Evolutionary conservation across 805 yeast species (phyloP), one percentile per base, ranked within the genome.

Genomic region (Schwanniomyces yamadae): DNA sequence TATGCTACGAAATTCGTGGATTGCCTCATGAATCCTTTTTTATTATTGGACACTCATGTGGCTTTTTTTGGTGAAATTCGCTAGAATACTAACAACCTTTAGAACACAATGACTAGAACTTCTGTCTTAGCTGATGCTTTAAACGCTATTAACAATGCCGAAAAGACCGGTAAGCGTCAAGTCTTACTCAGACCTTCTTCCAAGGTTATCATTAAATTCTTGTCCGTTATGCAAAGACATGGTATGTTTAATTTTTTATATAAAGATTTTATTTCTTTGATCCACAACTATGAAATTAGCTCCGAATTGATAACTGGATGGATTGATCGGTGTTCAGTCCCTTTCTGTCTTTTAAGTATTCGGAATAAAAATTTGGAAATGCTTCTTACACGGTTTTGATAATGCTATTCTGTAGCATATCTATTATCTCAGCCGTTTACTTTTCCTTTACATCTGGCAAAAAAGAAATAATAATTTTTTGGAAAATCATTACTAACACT

Each of bases 251-350:
- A 27, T 23, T 16, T 23, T 28, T 21, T 23, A 9, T 6, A 15
- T 15, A 4, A 28, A 13, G 18, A 14, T 18, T 33, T 13, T 33
- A 3, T 13, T 33, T 23, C 24, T 27, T 5, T 10, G 12, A 17
- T 33, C 17, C 5, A 7, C 4, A 19, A 12, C 26, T n/a, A 27
- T 15, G n/a, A 14, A 15, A 26, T 24, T 16, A 34, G 23, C 16
- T 65, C 93, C 96, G 95, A 83, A 80, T 82, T 86, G 95, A 89
- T 90, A 89, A 90, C 96, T 90, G 89, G 96, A 87, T 86, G 95
- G 90, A 71, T 67, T 78, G 96, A 68, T 77, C 85, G 83, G 85
- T 67, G 63, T 64, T 71, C 81, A 69, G 84, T 89, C 91, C 82
- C 95, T 76, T 74, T 81, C 89, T 84, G 96, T 88, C 95, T 81